phyloP scores from a whole-genome alignment of 2,329 filamentous ascomycete genomes.

The Ceratocystis eucalypticola region DNA sequence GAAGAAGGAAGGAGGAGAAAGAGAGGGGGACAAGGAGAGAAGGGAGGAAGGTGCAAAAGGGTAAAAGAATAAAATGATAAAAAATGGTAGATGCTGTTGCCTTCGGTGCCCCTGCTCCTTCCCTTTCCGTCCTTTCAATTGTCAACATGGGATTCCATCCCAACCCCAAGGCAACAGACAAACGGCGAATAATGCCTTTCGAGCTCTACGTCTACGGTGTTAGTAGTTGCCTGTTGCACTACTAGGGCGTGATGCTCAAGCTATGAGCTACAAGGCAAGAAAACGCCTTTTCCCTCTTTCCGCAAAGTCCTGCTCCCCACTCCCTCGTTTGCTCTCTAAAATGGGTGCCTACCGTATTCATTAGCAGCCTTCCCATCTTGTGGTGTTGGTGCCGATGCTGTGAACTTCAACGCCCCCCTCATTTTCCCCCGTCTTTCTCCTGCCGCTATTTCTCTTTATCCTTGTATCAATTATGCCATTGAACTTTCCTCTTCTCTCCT shows the following conservation, averaged over 20 bases:
- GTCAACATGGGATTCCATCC: background rate
- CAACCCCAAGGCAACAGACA: background rate
- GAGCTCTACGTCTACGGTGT: background rate
- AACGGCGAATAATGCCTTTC: too few species aligned
- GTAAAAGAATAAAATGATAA: background rate
- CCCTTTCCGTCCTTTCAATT: background rate
- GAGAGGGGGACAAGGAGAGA: background rate
- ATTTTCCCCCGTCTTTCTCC: background rate
- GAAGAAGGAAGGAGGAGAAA: background rate
- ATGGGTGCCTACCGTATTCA: background rate
- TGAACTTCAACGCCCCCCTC: background rate
- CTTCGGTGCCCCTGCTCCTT: background rate
- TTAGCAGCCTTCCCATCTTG: background rate
- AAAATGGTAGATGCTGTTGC: background rate
- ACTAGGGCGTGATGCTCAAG: background rate
- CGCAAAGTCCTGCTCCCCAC: background rate
- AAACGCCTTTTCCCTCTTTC: background rate
- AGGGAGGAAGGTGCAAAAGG: background rate
- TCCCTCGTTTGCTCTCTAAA: background rate
- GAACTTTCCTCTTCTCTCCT: background rate
- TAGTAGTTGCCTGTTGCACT: background rate
- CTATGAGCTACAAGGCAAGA: background rate
- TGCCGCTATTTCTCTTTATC: background rate
- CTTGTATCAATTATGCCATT: background rate
- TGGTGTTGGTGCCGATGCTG: background rate